Evolutionary conservation across 1,284 basidiomycete species (phyloP).

Genomic region (Kalmanozyma brasiliensis): DNA sequence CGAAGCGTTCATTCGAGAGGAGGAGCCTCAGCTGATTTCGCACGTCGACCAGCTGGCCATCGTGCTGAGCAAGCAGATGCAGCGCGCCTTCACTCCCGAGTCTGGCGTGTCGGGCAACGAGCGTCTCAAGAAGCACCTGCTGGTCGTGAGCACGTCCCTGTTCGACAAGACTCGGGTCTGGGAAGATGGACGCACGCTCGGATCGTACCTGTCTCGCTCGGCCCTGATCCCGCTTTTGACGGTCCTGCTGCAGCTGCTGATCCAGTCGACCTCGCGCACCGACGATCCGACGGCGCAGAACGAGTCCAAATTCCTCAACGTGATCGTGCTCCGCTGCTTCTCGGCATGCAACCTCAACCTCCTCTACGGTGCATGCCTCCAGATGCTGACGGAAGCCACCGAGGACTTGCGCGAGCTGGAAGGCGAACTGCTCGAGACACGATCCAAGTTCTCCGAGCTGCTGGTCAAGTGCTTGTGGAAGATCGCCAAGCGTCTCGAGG

Average conservation of each 20-base stretch:
- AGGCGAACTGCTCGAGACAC: constrained; percentile 62
- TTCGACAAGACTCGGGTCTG: constrained; percentile 54
- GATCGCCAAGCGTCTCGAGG: constrained; percentile 90
- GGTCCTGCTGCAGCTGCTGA: constrained; percentile 86
- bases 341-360: constrained; percentile 89
- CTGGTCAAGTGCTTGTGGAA: constrained; percentile 99
- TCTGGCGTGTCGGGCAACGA: constrained; percentile 25
- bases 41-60: constrained; percentile 73
- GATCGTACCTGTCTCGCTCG: constrained; percentile 52
- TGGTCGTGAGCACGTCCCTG: constrained; percentile 50
- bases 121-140: constrained; percentile 61
- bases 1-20: constrained; percentile 55
- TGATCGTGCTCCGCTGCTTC: constrained; percentile 93
- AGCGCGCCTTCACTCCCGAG: constrained; percentile 46
- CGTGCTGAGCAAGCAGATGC: constrained; percentile 58
- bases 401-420: constrained; percentile 78
- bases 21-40: constrained; percentile 36
- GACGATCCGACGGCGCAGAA: constrained; percentile 73
- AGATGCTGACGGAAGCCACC: constrained; percentile 85
- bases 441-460: constrained; percentile 89
- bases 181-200: constrained; percentile 54
- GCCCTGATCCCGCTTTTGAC: constrained; percentile 73
- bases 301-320: constrained; percentile 94
- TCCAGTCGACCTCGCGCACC: constrained; percentile 72
- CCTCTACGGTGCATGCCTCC: constrained; percentile 86